phyloP scores from a whole-genome alignment of 1,284 basidiomycete species.

The Tranzscheliella williamsii region DNA sequence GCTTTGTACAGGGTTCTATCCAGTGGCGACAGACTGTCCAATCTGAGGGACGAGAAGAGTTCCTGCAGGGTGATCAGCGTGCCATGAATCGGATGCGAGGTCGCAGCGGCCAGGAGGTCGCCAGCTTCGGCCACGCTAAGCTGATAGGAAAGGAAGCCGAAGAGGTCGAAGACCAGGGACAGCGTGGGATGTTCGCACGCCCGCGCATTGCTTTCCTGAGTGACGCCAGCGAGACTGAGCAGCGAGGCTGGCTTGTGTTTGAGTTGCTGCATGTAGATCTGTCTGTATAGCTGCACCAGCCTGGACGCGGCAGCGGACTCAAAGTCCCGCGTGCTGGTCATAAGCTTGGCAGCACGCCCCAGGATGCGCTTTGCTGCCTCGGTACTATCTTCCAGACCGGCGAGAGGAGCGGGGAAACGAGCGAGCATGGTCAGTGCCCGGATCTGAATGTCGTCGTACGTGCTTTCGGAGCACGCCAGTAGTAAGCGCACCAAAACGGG shows the following conservation, averaged over 20 bases:
- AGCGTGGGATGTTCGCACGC: conserved; percentile 8
- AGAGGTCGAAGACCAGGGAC: conserved; percentile 50
- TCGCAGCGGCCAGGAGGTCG: conserved; percentile 49
- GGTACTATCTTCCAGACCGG: conserved; percentile 20
- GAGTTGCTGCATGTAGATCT: conserved; percentile 40
- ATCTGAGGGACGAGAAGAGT: conserved; percentile 38
- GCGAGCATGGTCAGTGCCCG: conserved; percentile 38
- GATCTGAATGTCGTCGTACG: conserved; percentile 50
- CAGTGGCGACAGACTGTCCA: conserved; percentile 4
- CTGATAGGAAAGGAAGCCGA: conserved; percentile 43
- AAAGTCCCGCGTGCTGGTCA: conserved; percentile 43
- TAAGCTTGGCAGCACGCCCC: conserved; percentile 27
- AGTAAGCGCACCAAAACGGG: conserved; percentile 38
- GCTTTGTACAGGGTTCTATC: conserved; percentile 15
- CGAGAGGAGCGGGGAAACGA: conserved; percentile 40
- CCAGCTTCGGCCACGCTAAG: conserved; percentile 39
- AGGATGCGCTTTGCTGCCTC: conserved; percentile 26
- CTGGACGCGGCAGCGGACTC: conserved; percentile 45
- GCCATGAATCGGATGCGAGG: conserved; percentile 56
- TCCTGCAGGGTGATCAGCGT: conserved; percentile 58
- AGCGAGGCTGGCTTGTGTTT: conserved; percentile 18
- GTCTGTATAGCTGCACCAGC: conserved; percentile 42
- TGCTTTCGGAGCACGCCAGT: conserved; percentile 44
- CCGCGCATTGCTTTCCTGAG: neutral
- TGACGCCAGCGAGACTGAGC: conserved; percentile 9